A percentile compares a stretch with the other conserved stretches of the same genome.
These are phyloP conservation scores for Colletotrichum acutatum DNA, from an alignment of 2,329 filamentous ascomycete species.

Conservation along the genomic window DNA sequence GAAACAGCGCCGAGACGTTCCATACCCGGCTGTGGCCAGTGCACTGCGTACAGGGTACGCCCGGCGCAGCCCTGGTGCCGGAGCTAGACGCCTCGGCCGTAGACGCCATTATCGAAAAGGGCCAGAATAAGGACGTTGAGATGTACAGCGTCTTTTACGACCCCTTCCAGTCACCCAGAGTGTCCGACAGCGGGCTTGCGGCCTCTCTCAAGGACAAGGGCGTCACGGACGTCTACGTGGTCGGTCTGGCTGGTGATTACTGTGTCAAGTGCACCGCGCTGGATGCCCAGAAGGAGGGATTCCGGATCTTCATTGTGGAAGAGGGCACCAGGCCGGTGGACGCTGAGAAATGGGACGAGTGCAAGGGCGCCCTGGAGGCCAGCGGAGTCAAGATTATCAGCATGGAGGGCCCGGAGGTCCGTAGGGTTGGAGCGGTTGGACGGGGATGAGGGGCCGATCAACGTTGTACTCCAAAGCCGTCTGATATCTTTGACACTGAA, in stretches of 20 bases:
- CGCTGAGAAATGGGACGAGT: constrained; percentile 65
- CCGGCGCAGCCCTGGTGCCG: constrained; percentile 78
- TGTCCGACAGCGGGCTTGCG: constrained; percentile 73
- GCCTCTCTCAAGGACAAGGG: constrained; percentile 63
- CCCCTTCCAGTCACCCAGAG: constrained; percentile 72
- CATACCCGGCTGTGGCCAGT: constrained; percentile 84
- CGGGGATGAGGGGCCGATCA: constrained; percentile 22
- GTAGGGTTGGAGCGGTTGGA: constrained; percentile 49
- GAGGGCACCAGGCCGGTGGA: constrained; percentile 83
- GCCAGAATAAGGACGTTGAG: constrained; percentile 78
- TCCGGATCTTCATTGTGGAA: constrained; percentile 78
- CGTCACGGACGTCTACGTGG: constrained; percentile 85
- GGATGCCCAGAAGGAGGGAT: constrained; percentile 81
- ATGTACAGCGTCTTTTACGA: constrained; percentile 96
- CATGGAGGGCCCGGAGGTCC: constrained; percentile 66
- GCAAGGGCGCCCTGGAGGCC: constrained; percentile 62
- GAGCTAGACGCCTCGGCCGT: constrained; percentile 73
- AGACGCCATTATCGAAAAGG: constrained; percentile 81
- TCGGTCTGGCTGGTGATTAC: constrained; percentile 88
- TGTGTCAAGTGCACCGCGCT: constrained; percentile 87
- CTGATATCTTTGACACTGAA: not conserved
- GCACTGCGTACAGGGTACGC: constrained; percentile 84
- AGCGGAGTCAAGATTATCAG: constrained; percentile 73
- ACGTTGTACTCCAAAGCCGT: constrained; percentile 1
- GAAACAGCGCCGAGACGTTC: constrained; percentile 71